These are phyloP conservation scores for Colletotrichum gloeosporioides DNA, from an alignment of 2,329 filamentous ascomycete genomes.

Conservation along the genomic window DNA sequence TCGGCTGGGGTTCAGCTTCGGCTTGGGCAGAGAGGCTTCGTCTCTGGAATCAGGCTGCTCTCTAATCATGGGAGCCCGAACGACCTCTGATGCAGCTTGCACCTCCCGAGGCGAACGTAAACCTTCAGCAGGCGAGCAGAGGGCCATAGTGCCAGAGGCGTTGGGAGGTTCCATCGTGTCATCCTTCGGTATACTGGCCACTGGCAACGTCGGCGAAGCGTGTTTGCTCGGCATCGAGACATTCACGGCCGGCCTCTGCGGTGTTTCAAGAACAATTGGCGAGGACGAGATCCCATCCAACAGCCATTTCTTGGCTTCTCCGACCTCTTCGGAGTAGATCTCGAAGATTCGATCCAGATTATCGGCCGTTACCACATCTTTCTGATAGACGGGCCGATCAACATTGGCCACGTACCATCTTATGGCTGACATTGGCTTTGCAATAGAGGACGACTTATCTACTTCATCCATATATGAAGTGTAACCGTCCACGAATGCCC, in stretches of 20 bases:
- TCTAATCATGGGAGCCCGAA: background rate
- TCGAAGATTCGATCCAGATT: slow-evolving; percentile 40
- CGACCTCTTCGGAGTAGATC: slow-evolving; percentile 34
- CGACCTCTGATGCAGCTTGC: background rate
- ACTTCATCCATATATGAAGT: slow-evolving; percentile 41
- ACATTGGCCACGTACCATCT: slow-evolving; percentile 45
- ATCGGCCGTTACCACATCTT: slow-evolving; percentile 35
- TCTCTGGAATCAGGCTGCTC: background rate
- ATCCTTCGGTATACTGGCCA: background rate
- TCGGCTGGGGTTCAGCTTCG: background rate
- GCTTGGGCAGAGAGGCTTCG: background rate
- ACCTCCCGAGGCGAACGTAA: background rate
- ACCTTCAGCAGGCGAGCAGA: background rate
- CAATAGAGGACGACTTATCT: slow-evolving; percentile 22
- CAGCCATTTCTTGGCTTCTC: background rate
- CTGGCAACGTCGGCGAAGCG: background rate
- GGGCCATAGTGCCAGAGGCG: background rate
- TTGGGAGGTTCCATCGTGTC: background rate
- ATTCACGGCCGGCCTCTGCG: background rate
- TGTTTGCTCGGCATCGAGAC: background rate
- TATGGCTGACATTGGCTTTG: slow-evolving; percentile 38
- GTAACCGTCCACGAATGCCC: slow-evolving; percentile 47
- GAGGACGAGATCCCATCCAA: background rate
- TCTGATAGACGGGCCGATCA: slow-evolving; percentile 25
- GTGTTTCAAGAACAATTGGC: background rate